Base-by-base conservation (phyloP, 345 rosid species). In the Pugionium cornutum region DNA sequence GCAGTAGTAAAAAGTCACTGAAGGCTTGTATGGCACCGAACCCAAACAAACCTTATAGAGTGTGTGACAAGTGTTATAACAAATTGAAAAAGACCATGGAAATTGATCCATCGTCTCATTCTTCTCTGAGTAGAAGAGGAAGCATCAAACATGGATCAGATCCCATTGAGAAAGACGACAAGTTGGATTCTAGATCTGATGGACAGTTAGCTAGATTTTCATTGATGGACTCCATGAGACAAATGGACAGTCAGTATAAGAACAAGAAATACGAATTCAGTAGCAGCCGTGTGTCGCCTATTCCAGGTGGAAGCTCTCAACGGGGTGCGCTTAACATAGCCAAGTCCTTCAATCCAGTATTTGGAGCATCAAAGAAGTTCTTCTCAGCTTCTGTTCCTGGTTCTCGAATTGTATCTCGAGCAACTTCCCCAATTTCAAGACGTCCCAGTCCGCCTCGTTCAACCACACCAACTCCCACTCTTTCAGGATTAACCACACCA, bases 311-410 rank as follows among this genome's bases (percentile, higher is more conserved):
- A 76, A 79, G 92, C 67, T 87, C 91, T 36, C 99, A 94, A 47
- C 79, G 91, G 81, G 96, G 96, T 70, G 84, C 84, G 9, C 81
- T 83, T n/a, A 85, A 80, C 76, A 78, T 83, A 52, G 80, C 95
- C 51, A 90, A 87, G 77, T 85, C 97, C 58, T 80, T 89, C 48
- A 87, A 84, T 79, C 96, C 95, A 26, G 83, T 83, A 68, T 94
- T 90, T 75, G 95, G 92, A 70, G 83, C 99, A 58, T 94, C 99
- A 45, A 94, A 94, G 81, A 94, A 90, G 70, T 84, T 88, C 72
- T 94, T 90, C 82, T 94, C 99, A 36, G 99, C 96, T 63, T 94
- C 99, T 68, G 97, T 94, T 81, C 99, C 99, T 73, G 99, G 99
- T 62, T 94, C 99, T 44, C 80, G 99, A 83, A 90, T 94, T 70